Conservation (phyloP, 2,329 filamentous ascomycete species). For the Aspergillus sp. region DNA sequence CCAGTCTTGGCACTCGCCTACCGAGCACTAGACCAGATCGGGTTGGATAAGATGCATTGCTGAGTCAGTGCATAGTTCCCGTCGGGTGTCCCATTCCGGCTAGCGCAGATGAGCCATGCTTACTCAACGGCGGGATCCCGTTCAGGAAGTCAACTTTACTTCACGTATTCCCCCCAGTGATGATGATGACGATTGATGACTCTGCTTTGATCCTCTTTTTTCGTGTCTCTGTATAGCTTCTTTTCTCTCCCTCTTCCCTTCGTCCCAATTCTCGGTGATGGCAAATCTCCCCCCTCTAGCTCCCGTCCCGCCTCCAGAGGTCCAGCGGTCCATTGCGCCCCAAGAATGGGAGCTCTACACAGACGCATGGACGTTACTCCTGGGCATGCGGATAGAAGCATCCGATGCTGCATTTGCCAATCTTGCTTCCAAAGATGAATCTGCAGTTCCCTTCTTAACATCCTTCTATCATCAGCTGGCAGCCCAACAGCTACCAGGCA, state of each 20-base stretch:
- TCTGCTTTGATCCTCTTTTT: not conserved
- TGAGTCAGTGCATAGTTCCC: not conserved
- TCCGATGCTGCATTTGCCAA: constrained; percentile 55
- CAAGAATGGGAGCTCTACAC: constrained; percentile 77
- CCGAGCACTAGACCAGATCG: constrained; percentile 33
- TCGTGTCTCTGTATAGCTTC: not conserved
- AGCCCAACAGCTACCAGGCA: constrained; percentile 28
- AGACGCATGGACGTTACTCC: constrained; percentile 71
- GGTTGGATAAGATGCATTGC: constrained; percentile 8
- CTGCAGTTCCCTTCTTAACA: constrained; percentile 62
- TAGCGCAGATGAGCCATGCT: not conserved
- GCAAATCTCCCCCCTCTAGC: constrained; percentile 69
- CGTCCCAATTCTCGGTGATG: constrained; percentile 22
- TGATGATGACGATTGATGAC: not conserved
- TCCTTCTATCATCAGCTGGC: constrained; percentile 63
- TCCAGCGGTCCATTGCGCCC: constrained; percentile 64
- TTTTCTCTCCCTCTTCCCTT: not conserved
- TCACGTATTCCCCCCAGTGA: not conserved
- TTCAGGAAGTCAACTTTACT: not conserved
- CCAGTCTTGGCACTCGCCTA: constrained; percentile 39
- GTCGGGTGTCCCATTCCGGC: not conserved
- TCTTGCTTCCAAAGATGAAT: constrained; percentile 55
- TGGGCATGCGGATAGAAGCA: constrained; percentile 63
- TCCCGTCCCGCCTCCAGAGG: constrained; percentile 68
- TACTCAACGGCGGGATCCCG: not conserved